A percentile compares a stretch with the other conserved stretches of the same genome.
phyloP scores from a whole-genome alignment of 2,329 filamentous ascomycete genomes.

The Hypocrella siamensis region DNA sequence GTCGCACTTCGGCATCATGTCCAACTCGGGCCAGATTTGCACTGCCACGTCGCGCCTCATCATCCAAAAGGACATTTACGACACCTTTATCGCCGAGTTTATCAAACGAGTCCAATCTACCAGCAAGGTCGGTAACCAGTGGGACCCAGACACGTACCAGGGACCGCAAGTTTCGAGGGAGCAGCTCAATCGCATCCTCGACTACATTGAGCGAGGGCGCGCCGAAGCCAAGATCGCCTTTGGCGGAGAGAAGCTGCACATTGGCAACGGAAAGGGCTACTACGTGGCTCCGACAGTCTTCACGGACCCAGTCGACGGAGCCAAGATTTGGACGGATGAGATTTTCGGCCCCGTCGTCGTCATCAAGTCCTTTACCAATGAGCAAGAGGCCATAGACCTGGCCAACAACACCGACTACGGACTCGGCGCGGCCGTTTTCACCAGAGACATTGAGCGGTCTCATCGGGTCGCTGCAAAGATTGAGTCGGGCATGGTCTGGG shows the following conservation, averaged over 20 bases:
- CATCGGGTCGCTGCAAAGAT: slow-evolving; percentile 58
- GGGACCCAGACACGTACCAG: slow-evolving; percentile 53
- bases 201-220: slow-evolving; percentile 54
- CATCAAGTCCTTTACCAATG: slow-evolving; percentile 23
- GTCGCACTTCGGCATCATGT: slow-evolving; percentile 51
- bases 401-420: slow-evolving; percentile 39
- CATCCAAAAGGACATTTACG: slow-evolving; percentile 44
- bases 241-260: slow-evolving; percentile 42
- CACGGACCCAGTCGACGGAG: slow-evolving; percentile 21
- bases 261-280: slow-evolving; percentile 34
- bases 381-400: slow-evolving; percentile 23
- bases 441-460: slow-evolving; percentile 60
- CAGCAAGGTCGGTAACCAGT: slow-evolving; percentile 55
- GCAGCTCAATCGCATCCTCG: slow-evolving; percentile 55
- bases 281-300: slow-evolving; percentile 30
- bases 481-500: slow-evolving; percentile 46
- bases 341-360: slow-evolving; percentile 29
- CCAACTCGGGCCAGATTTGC: slow-evolving; percentile 42
- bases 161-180: slow-evolving; percentile 57
- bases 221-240: slow-evolving; percentile 27
- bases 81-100: slow-evolving; percentile 49
- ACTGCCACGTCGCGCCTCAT: slow-evolving; percentile 48
- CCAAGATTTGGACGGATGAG: slow-evolving; percentile 22
- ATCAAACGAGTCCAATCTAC: slow-evolving; percentile 39
- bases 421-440: slow-evolving; percentile 66